Evolutionary conservation across 179 eudicot species (phyloP), one percentile per base, ranked within the genome.

Genomic region (Vitellaria paradoxa): DNA sequence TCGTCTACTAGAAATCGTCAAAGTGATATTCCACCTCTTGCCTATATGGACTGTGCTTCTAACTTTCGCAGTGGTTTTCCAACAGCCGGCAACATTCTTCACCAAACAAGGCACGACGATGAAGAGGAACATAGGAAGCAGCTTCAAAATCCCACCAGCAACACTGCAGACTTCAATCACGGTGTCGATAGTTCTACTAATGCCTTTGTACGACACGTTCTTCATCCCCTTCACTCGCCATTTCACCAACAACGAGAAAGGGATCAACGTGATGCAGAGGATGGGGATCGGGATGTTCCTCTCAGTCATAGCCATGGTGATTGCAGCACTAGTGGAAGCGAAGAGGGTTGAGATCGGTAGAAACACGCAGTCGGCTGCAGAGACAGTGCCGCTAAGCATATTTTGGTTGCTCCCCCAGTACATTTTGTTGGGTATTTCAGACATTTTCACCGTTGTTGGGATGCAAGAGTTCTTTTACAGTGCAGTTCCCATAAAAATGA

Each of bases 391-490:
- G 1, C 45, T 88, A 14, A 89, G 88, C 68, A 96, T 96, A 70
- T 86, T 87, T 63, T 96, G 99, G 93, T 68, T 96, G 85, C 84
- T 96, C 30, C 99, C 99, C 1, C 99, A 96, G 67, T 96, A 94
- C 78, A 77, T 96, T 6, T 64, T 96, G 26, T 72, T 96, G 71
- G 99, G 99, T 4, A 81, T 94, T 61, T 92, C 99, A 1, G 99
- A 96, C 71, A 92, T 96, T 30, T 96, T 96, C 77, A 96, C 99
- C 0, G 98, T 96, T 1, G 96, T 96, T 18, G 99, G 98, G 37
- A 94, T 96, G 99, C 99, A 96, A 63, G 97, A 96, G 87, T 96
- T 92, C 74, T 96, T 96, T 75, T 96, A 94, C 57, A 81, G 91
- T 21, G 96, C 91, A 81, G 99, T 96, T 3, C 99, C 99, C 0